Conservation (phyloP, 345 rosid genomes). For the Hypericum androsaemum region DNA sequence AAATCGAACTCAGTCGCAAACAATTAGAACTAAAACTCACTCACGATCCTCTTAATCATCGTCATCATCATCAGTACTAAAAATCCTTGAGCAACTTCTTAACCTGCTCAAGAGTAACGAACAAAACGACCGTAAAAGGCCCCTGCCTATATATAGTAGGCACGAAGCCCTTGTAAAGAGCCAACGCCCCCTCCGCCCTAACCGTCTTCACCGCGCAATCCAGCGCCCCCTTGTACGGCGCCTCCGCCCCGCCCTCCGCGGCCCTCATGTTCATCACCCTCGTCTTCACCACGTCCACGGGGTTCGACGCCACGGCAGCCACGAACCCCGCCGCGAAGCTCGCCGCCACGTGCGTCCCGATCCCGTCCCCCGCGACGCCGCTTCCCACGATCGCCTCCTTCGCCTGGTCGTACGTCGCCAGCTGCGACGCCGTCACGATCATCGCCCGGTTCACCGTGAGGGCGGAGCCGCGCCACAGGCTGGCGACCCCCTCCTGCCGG, state of each 20-base stretch:
- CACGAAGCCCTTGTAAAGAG: not conserved
- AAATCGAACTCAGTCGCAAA: not conserved
- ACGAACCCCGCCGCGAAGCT: conserved; percentile 4
- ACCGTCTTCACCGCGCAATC: conserved; percentile 5
- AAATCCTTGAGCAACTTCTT: conserved; percentile 4
- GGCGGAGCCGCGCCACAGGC: conserved; percentile 3
- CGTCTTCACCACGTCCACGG: conserved; percentile 5
- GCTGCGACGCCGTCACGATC: conserved; percentile 6
- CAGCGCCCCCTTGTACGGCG: conserved; percentile 5
- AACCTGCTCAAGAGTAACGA: not conserved
- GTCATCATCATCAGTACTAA: not conserved
- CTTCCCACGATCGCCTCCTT: conserved; percentile 1
- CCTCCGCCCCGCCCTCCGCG: conserved; percentile 1
- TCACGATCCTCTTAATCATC: not conserved
- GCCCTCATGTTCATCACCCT: conserved; percentile 2
- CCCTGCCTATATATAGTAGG: conserved; percentile 1
- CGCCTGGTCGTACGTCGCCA: conserved; percentile 5
- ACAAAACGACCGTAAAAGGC: not conserved
- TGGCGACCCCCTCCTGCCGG: not conserved
- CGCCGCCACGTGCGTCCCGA: conserved; percentile 6
- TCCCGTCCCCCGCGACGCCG: not conserved
- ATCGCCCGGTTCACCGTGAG: conserved; percentile 6
- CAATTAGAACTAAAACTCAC: no score
- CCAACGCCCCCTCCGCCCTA: not conserved
- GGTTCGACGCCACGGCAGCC: conserved; percentile 6